phyloP scores from a whole-genome alignment of 257 asterid genomes.

The Ajuga chamaepitys region DNA sequence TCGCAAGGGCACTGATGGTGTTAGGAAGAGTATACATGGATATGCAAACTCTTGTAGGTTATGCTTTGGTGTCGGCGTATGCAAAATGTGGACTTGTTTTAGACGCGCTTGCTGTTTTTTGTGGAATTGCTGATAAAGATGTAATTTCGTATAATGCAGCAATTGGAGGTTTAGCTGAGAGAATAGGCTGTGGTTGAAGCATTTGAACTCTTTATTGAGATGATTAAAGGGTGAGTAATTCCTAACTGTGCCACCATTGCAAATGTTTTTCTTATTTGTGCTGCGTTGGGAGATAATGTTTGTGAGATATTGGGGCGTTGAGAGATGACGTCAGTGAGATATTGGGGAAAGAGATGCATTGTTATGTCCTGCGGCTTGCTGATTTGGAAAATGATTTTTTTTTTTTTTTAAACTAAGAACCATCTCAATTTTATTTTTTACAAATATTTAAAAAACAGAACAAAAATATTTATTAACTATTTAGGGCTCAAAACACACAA shows the following conservation, averaged over 20 bases:
- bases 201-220: conserved; percentile 38
- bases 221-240: conserved; percentile 33
- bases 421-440: no score
- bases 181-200: conserved; percentile 41
- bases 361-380: conserved; percentile 46
- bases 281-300: conserved; percentile 11
- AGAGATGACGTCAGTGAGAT: conserved; percentile 20
- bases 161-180: conserved; percentile 69
- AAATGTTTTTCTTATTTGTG: conserved; percentile 39
- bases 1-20: conserved; percentile 32
- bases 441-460: no score
- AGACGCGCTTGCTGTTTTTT: conserved; percentile 53
- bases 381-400: conserved; percentile 45
- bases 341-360: conserved; percentile 58
- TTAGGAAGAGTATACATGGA: conserved; percentile 52
- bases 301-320: no score
- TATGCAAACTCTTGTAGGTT: conserved; percentile 66
- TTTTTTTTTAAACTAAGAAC: no score
- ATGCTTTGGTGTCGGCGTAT: conserved; percentile 73
- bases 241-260: conserved; percentile 77
- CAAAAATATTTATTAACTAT: no score
- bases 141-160: conserved; percentile 76
- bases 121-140: conserved; percentile 58
- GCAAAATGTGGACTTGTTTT: conserved; percentile 50
- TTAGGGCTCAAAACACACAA: no score